Base-by-base conservation (phyloP, 2,329 filamentous ascomycete genomes). In the Fusarium keratoplasticum region DNA sequence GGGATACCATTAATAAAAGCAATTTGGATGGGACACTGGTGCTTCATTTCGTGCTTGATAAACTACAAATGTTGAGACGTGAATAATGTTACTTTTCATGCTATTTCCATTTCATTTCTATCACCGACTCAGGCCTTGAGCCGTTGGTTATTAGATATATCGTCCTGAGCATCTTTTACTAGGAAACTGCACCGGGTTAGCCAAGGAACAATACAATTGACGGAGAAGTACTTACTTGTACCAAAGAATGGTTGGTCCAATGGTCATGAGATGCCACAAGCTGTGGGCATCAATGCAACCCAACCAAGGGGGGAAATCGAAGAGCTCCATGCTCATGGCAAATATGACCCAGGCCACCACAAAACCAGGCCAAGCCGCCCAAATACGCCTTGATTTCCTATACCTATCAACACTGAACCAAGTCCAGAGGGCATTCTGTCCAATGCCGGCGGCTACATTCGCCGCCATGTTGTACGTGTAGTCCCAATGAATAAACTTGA, bases 401-500 rank as follows among this genome's bases (percentile, higher is more conserved):
- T 96, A 98, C 76, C 92, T 89, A 74, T 86, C 85, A 76, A 93
- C 90, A 81, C 93, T 95, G 83, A 97, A 98, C 82, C 90, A 93
- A 50, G 88, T 94, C 96, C 96, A 98, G 67, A 98, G 84, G 5
- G 92, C 61, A 78, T 98, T 98, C 80, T 95, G 92, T 6, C 95
- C 82, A 44, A 95, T 86, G 5, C 96, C 96, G 13, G 93, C 90
- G 4, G 89, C 90, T 22, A 99, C 94, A 79, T 98, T 99, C 61
- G 95, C 96, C 2, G 93, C 91, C 95, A 99, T 98, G 82, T 99
- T 99, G 85, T 99, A 99, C 6, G 93, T 93, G 82, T 99, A 99
- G 83, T 98, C 94, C 94, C 96, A 99, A 20, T 88, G 87, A 87
- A 95, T 94, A 76, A 95, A 90, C 80, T 93, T 94, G 64, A 99